phyloP scores from a whole-genome alignment of 2,329 filamentous ascomycete species.

The Capronia coronata region DNA sequence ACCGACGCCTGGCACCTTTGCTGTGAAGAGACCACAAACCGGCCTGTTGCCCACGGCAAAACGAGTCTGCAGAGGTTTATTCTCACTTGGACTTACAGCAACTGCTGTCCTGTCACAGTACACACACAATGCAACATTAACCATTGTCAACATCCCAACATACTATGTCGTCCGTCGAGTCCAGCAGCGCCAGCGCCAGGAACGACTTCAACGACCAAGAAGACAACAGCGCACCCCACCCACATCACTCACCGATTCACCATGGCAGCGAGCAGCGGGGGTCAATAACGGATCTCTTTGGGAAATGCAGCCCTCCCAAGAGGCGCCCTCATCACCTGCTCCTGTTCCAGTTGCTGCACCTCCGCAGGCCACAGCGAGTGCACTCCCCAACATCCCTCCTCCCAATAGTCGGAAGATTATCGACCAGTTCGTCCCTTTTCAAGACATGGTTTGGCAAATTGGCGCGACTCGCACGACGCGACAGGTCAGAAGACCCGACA shows the following conservation, averaged over 20 bases:
- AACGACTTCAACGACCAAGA: conserved; percentile 7
- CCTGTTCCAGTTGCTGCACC: neutral
- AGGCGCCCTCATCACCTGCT: neutral
- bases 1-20: conserved; percentile 13
- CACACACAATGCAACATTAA: conserved; percentile 4
- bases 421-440: neutral
- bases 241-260: conserved; percentile 8
- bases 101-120: conserved; percentile 3
- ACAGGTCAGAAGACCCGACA: neutral
- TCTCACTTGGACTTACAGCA: conserved; percentile 1
- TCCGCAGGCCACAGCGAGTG: conserved; percentile 2
- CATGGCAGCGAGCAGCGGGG: conserved; percentile 11
- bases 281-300: neutral
- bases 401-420: neutral
- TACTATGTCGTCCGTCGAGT: conserved; percentile 17
- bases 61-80: conserved; percentile 15
- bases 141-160: conserved; percentile 11
- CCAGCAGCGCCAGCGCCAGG: conserved; percentile 5
- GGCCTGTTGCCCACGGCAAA: conserved; percentile 14
- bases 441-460: neutral
- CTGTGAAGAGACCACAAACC: conserved; percentile 9
- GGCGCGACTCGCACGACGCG: neutral
- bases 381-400: neutral
- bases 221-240: neutral
- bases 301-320: neutral